phyloP scores from a whole-genome alignment of 2,329 filamentous ascomycete species.

The Pseudofabraea citricarpa region DNA sequence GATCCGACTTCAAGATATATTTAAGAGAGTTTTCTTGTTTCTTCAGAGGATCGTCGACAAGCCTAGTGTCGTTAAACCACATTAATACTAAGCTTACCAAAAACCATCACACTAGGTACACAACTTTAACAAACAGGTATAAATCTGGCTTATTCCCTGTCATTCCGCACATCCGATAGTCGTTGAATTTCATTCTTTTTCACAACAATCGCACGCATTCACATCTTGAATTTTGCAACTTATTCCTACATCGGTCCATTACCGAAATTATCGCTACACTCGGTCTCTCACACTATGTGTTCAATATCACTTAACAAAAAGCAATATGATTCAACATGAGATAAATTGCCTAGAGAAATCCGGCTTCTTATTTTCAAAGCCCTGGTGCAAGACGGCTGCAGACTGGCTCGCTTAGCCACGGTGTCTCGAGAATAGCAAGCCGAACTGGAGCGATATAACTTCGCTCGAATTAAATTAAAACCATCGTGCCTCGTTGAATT shows the following conservation, averaged over 20 bases:
- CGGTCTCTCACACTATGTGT: not conserved
- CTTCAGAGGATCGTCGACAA: too few relatives aligned
- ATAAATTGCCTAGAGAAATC: conserved; percentile 11
- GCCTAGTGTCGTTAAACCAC: not conserved
- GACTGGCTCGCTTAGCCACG: conserved; percentile 10
- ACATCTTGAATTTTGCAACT: not conserved
- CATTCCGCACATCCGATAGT: not conserved
- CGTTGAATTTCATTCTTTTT: not conserved
- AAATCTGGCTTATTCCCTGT: not conserved
- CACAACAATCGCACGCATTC: not conserved
- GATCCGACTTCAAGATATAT: too few relatives aligned
- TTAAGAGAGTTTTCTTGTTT: too few relatives aligned
- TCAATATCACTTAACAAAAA: not conserved
- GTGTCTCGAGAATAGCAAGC: conserved; percentile 15
- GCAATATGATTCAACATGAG: not conserved
- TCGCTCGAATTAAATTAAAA: conserved; percentile 12
- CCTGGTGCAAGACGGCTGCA: conserved; percentile 13
- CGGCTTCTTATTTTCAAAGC: conserved; percentile 10
- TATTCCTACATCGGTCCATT: conserved; percentile 1
- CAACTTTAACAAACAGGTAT: not conserved
- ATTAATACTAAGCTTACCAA: not conserved
- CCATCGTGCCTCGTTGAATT: conserved; percentile 11
- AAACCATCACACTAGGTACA: not conserved
- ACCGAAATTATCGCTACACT: conserved; percentile 1
- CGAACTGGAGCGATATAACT: conserved; percentile 11